Evolutionary conservation across 331 rosid species (phyloP).

Genomic region (Stylosanthes scabra): DNA sequence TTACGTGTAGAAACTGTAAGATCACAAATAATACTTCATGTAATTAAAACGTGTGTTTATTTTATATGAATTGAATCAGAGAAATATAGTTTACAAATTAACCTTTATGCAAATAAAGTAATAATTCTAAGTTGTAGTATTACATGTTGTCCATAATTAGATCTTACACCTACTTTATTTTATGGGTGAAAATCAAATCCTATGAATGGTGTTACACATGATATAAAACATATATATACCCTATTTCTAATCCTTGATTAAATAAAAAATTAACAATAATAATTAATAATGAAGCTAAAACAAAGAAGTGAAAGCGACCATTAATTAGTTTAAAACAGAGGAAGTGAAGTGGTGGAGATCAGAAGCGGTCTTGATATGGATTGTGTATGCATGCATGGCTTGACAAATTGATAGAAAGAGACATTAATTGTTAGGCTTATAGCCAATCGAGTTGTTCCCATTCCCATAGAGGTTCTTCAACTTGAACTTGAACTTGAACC

Average conservation of each 20-base stretch:
- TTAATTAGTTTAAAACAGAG: too few relatives aligned
- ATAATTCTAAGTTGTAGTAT: neutral
- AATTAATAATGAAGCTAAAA: neutral
- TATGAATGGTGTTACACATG: too few relatives aligned
- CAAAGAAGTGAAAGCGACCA: neutral
- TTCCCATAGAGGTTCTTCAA: slow-evolving; percentile 60
- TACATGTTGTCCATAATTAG: too few relatives aligned
- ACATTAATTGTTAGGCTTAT: slow-evolving; percentile 9
- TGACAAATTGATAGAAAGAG: slow-evolving; percentile 13
- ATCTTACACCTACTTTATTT: neutral
- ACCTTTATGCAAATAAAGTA: neutral
- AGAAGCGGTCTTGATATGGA: neutral
- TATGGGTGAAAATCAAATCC: neutral
- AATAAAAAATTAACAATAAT: too few relatives aligned
- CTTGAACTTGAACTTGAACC: slow-evolving; percentile 31
- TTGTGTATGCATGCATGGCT: slow-evolving; percentile 13
- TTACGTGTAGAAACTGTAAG: too few relatives aligned
- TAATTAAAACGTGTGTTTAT: too few relatives aligned
- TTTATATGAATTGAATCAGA: too few relatives aligned
- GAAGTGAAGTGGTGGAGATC: too few relatives aligned
- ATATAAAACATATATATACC: too few relatives aligned
- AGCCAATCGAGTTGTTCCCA: slow-evolving; percentile 61
- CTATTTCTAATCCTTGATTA: too few relatives aligned
- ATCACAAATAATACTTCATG: too few relatives aligned
- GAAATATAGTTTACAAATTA: too few relatives aligned